phyloP scores from a whole-genome alignment of 495 filamentous ascomycete genomes.

The Terfezia claveryi region DNA sequence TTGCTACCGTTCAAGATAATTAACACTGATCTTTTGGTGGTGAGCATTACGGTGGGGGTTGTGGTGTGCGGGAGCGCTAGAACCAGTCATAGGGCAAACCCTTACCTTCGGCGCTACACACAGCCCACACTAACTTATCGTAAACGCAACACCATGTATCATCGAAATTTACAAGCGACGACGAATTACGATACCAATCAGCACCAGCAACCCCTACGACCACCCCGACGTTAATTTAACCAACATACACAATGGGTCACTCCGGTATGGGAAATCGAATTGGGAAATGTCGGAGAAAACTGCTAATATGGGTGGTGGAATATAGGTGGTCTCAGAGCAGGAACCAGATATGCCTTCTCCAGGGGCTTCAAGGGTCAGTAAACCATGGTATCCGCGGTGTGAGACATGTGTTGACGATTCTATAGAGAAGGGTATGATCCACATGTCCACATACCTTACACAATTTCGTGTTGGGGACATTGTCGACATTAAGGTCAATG shows the following conservation, averaged over 20 bases:
- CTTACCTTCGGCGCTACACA: not conserved
- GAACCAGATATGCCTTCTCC: constrained; percentile 93
- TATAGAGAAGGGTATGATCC: constrained; percentile 62
- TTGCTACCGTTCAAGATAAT: not conserved
- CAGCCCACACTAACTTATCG: not conserved
- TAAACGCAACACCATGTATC: not conserved
- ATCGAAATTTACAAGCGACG: not conserved
- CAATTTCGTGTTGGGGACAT: constrained; percentile 94
- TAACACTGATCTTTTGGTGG: not conserved
- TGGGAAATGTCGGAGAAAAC: no score
- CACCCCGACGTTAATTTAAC: not conserved
- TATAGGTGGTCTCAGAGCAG: constrained; percentile 63
- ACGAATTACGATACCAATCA: not conserved
- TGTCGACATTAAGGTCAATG: constrained; percentile 89
- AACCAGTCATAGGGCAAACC: not conserved
- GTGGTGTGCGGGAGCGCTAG: not conserved
- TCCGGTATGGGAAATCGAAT: not conserved
- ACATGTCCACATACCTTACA: constrained; percentile 72
- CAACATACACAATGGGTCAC: not conserved
- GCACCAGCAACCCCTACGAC: not conserved
- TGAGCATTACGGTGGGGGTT: not conserved
- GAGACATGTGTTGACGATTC: not conserved
- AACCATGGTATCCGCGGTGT: not conserved
- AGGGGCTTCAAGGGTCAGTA: constrained; percentile 48
- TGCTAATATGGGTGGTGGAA: not conserved